Evolutionary conservation across 1,284 basidiomycete species (phyloP), one percentile per base, ranked within the genome.

Genomic region (Pascua guehoae): DNA sequence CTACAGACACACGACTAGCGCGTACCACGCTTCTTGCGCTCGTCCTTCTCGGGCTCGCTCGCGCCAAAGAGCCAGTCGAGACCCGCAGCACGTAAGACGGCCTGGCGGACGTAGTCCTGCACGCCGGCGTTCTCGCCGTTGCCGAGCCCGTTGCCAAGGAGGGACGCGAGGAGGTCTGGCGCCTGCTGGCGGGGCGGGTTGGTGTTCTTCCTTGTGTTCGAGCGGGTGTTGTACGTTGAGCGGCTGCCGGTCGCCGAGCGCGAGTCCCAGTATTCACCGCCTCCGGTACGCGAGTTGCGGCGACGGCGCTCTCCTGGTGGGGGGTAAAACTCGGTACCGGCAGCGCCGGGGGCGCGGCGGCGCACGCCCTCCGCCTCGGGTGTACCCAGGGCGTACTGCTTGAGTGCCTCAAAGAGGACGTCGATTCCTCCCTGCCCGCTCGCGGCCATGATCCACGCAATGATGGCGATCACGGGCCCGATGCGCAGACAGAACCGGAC

Each of bases 381-480:
- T 11, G 53, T 47, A 7, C 44, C 51, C 9, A 71, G 40, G 16
- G 66, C 58, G 49, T 65, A 73, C 45, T 70, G 63, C 58, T 72
- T 71, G 16, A 67, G 66, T 7, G 70, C 51, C 40, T 68, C 65
- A 18, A 70, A 63, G 39, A 74, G 45, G 40, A 74, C 71, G 36
- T 66, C 66, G 49, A 74, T 66, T 14, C 66, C 63, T 40, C 72
- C 74, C 52, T 75, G 74, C 15, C 70, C 74, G 4, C 66, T 69
- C 37, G 56, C 64, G 17, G 68, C 62, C 74, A 75, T 75, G 52
- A 74, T 41, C 70, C 70, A 74, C 2, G 64, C 69, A 32, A 71
- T 62, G 17, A 75, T 42, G 5, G 66, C 72, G 16, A 75, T 54
- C 17, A 75, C 61, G 3, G 74, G 72, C 7, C 66, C 71, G 54